Base-by-base conservation (phyloP, 2,329 filamentous ascomycete species). In the Penicillium nordicum region DNA sequence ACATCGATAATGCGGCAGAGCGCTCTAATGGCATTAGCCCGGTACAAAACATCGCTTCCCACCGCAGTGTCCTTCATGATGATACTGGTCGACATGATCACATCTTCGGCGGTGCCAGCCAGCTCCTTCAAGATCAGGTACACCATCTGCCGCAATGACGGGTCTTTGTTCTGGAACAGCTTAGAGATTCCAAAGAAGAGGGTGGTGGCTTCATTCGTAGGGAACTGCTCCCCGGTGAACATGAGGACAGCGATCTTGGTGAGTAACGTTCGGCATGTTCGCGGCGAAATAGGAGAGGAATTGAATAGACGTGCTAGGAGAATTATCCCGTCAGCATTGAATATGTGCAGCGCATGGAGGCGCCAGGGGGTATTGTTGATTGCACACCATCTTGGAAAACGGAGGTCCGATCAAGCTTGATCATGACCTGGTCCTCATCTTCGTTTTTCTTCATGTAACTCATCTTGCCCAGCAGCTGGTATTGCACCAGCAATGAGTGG, bases 1-100 rank as follows among this genome's bases (percentile, higher is more conserved):
- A 93, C 91, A 79, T 97, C 92, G 72, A 97, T 97, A 71, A 99
- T 96, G 65, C 94, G 88, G 80, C 93, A 97, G 65, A 97, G 82
- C 38, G 93, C 92, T 67, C 94, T 85, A 72, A 97, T 97, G 61
- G 94, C 93, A 79, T 99, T 99, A 50, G 94, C 91, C 69, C 94
- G 85, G 80, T 92, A 97, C 55, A 97, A 86, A 51, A 92, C 88
- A 72, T 97, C 94, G 70, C 91, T 97, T 70, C 92, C 90, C 62
- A 95, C 92, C 50, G 92, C 92, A 11, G 93, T 97, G 75, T 99
- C 94, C 82, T 99, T 99, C 94, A 97, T 99, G 68, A 99, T 97
- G 67, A 93, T 97, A 78, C 91, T 96, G 18, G 94, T 99, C 60
- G 97, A 94, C 94, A 99, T 97, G 74, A 99, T 99, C 63, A 97